Evolutionary conservation across 805 yeast species (phyloP).

Genomic region (Lipomyces anomalus): DNA sequence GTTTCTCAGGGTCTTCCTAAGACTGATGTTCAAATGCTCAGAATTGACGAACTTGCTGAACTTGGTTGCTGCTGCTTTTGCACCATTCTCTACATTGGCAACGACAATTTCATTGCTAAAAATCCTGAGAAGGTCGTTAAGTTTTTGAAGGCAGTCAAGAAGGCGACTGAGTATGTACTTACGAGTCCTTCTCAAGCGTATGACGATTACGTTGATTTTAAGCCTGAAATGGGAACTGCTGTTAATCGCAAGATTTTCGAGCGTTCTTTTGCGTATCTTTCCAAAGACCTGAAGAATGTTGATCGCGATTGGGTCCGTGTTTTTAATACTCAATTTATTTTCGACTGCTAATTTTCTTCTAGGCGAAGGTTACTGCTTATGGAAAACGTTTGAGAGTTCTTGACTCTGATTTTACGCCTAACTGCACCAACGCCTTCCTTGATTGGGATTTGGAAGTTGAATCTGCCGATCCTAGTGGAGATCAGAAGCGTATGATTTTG

Average conservation of each 20-base stretch:
- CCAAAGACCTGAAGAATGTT: conserved; percentile 47
- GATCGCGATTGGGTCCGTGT: conserved; percentile 46
- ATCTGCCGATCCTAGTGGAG: conserved; percentile 43
- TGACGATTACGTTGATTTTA: conserved; percentile 43
- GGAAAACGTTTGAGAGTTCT: conserved; percentile 50
- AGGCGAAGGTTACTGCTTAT: conserved; percentile 46
- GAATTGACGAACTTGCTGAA: conserved; percentile 52
- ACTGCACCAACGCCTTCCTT: conserved; percentile 48
- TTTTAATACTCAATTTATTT: neutral
- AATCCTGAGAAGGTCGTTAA: conserved; percentile 44
- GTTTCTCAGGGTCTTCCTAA: conserved; percentile 40
- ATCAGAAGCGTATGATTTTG: conserved; percentile 42
- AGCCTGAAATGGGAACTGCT: conserved; percentile 42
- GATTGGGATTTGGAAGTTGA: conserved; percentile 48
- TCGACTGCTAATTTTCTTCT: neutral
- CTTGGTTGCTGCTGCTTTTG: conserved; percentile 58
- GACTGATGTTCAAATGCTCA: conserved; percentile 48
- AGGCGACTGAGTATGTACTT: conserved; percentile 47
- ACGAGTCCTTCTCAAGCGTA: conserved; percentile 43
- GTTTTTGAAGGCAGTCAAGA: conserved; percentile 46
- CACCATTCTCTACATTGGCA: conserved; percentile 48
- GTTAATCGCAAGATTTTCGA: conserved; percentile 44
- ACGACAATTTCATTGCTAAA: conserved; percentile 44
- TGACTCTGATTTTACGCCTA: conserved; percentile 45
- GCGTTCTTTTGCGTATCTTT: conserved; percentile 52